Evolutionary conservation across 148 eudicot genomes (phyloP), one percentile per base, ranked within the genome.

Genomic region (Polygonum aviculare): DNA sequence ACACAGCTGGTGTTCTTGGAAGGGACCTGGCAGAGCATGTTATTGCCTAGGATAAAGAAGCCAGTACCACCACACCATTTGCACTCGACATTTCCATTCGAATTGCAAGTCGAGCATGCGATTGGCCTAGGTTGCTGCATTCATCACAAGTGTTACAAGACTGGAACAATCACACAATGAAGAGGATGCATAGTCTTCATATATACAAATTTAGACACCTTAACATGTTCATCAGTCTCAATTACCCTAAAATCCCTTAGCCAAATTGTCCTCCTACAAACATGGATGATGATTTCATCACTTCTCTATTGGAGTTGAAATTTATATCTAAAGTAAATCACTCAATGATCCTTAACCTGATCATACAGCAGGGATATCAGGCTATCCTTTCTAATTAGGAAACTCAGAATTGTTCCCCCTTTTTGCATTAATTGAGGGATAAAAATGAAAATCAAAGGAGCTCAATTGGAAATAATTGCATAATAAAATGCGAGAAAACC

Each of bases 51-150:
- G 51, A 94, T 89, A 78, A 94, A 94, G 84, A 90, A 94, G 69
- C 97, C 97, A 7, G 98, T 94, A 57, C 98, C 98, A 54, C 84
- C 78, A 79, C 98, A 94, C 97, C 98, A 94, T 83, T 94, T 84
- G 82, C 97, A 94, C 50, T 94, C 98, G 14, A 90, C 88, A 74
- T 72, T 83, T 69, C 98, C 97, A 26, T 92, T 87, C 16, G 96
- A 83, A 69, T 85, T 78, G 78, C 98, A 94, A 75, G 93, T 81
- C 8, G 91, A 78, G 76, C 98, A 94, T n/a, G 89, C 80, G 76
- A 89, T 78, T 6, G 97, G 93, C 75, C 77, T 86, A 12, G 97
- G 97, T 89, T 93, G 97, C 97, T 93, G 90, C 87, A 90, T 16
- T 52, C 57, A 81, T 39, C 70, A 78, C 22, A 12, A 69, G 50